Base-by-base conservation (phyloP, 2,329 filamentous ascomycete genomes). In the Ophiostoma ips region DNA sequence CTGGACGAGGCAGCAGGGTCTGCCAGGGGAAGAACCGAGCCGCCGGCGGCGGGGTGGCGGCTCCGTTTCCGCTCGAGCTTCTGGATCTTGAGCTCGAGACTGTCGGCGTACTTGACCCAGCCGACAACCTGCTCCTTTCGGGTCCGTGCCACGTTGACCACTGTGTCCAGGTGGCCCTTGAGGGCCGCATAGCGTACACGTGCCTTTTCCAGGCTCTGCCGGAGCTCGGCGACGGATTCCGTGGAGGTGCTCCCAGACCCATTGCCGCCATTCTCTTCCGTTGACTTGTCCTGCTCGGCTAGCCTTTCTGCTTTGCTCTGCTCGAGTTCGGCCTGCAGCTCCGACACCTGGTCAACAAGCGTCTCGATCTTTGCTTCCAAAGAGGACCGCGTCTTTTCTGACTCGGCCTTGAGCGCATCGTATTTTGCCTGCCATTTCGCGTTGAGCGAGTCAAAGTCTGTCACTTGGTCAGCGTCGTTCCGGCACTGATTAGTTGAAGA, bases 101-200 rank as follows among this genome's bases (percentile, higher is more conserved):
- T 56, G 19, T 65, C 65, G 5, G 69, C 68, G 49, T 73, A 69
- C 6, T 63, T 60, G 24, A 64, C 62, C 74, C 74, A 78, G 31
- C 59, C 57, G 7, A 71, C 63, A 4, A 66, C 66, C 21, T 69
- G 64, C 1, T 65, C 62, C 28, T 67, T 69, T 45, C 66, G 66
- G 55, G 65, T 69, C 31, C 61, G 58, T 9, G 70, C 61, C 8
- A 64, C 61, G 12, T 63, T 62, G 50, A 66, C 66, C 43, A 68
- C 63, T 2, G 56, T 64, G 50, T 64, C 72, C 57, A 70, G 70
- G 19, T 56, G 48, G 24, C 19, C 19, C 11, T 46, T 48, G 13
- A 34, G 13, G 10, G 24, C 19, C 1, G 40, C 44, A 30, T 54
- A 50, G 13, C 54, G 55, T 9, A 11, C 53, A 2, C 35, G 47